These are phyloP conservation scores for Aspergillus sojae DNA, from an alignment of 2,329 filamentous ascomycete genomes.

Conservation along the genomic window DNA sequence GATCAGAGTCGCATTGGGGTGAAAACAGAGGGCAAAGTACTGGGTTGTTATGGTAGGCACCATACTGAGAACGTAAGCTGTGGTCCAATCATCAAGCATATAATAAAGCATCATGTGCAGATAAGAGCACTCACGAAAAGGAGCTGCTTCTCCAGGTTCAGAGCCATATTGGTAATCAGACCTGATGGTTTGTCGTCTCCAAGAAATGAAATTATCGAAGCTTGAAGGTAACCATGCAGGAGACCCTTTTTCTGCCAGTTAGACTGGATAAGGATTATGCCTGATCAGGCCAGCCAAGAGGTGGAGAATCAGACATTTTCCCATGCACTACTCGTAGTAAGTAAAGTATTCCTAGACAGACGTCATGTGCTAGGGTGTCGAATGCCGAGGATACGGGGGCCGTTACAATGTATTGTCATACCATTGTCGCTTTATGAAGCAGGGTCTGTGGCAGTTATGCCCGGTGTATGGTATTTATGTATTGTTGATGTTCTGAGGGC, in stretches of 20 bases:
- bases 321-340: constrained; percentile 6
- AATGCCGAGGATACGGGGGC: constrained; percentile 4
- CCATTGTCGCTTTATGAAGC: not conserved
- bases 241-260: constrained; percentile 7
- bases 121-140: constrained; percentile 58
- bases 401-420: constrained; percentile 5
- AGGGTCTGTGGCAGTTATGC: not conserved
- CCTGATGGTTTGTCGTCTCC: constrained; percentile 1
- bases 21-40: constrained; percentile 43
- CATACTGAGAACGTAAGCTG: constrained; percentile 55
- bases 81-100: constrained; percentile 18
- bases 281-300: constrained; percentile 18
- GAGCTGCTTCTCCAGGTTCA: constrained; percentile 69
- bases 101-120: constrained; percentile 7
- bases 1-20: constrained; percentile 22
- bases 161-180: constrained; percentile 36
- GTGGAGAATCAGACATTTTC: constrained; percentile 20
- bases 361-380: constrained; percentile 15
- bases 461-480: not conserved
- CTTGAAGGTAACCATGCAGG: constrained; percentile 6
- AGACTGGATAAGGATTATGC: constrained; percentile 8
- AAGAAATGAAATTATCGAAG: not conserved
- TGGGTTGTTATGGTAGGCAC: constrained; percentile 66
- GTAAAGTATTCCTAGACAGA: constrained; percentile 5
- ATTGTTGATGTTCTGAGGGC: not conserved